A percentile compares a stretch with the other conserved stretches of the same genome.
Evolutionary conservation across 2,329 filamentous ascomycete species (phyloP).

Genomic region (Biscogniauxia sp.): DNA sequence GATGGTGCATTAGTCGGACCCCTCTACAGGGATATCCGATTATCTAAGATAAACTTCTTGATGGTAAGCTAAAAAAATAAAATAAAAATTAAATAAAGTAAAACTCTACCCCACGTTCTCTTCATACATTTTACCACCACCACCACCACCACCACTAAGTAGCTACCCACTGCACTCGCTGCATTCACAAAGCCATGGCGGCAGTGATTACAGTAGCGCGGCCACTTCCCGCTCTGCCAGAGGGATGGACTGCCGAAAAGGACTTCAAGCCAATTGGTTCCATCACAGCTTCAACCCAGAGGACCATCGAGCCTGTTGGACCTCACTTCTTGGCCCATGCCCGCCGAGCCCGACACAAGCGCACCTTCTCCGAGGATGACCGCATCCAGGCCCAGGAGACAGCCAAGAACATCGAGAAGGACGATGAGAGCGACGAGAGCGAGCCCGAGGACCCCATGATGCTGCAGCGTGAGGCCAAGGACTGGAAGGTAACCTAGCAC

Average conservation of each 20-base stretch:
- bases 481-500: conserved; percentile 74
- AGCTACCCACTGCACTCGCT: no score
- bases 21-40: neutral
- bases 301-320: conserved; percentile 92
- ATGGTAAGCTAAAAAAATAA: no score
- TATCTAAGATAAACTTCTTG: no score
- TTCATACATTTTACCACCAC: conserved; percentile 2
- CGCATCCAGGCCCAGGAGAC: conserved; percentile 93
- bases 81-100: conserved; percentile 12
- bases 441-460: conserved; percentile 92
- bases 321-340: conserved; percentile 98
- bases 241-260: conserved; percentile 82
- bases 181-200: conserved; percentile 70
- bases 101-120: conserved; percentile 14
- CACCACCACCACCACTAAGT: no score
- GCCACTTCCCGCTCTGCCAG: conserved; percentile 71
- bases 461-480: conserved; percentile 91
- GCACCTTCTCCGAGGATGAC: conserved; percentile 98
- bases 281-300: conserved; percentile 74
- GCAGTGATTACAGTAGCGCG: conserved; percentile 58
- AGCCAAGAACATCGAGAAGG: conserved; percentile 92
- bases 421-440: conserved; percentile 86
- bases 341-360: conserved; percentile 90
- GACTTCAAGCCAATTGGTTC: conserved; percentile 84
- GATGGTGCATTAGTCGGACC: no score